Evolutionary conservation across 148 eudicot species (phyloP).

Genomic region (Rhododendron kiyosumense): DNA sequence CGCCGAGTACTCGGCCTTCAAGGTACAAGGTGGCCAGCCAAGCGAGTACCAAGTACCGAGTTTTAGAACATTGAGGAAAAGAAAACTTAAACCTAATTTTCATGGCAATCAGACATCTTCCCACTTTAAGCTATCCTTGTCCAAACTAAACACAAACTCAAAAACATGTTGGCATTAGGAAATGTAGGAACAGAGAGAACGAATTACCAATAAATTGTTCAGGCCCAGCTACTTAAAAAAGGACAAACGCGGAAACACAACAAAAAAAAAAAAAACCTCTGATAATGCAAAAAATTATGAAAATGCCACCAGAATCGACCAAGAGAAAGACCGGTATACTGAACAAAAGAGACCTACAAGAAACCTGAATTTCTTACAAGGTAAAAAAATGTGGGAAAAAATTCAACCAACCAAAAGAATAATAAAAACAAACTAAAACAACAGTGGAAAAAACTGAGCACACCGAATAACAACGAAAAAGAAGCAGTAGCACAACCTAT

Average conservation of each 20-base stretch:
- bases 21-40: too few species aligned
- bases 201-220: not conserved
- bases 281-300: not conserved
- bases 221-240: not conserved
- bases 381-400: not conserved
- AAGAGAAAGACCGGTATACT: not conserved
- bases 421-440: not conserved
- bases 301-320: not conserved
- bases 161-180: not conserved
- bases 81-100: not conserved
- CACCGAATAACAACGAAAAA: not conserved
- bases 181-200: not conserved
- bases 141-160: not conserved
- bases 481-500: not conserved
- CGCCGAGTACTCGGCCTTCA: too few species aligned
- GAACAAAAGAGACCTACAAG: not conserved
- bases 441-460: not conserved
- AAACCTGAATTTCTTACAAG: not conserved
- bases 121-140: not conserved
- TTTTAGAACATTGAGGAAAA: too few species aligned
- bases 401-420: not conserved
- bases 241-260: not conserved
- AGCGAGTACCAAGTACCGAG: too few species aligned
- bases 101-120: not conserved
- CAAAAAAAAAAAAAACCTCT: too few species aligned